These are phyloP conservation scores for Malus domestica DNA, from an alignment of 306 rosid genomes.

Conservation along the genomic window DNA sequence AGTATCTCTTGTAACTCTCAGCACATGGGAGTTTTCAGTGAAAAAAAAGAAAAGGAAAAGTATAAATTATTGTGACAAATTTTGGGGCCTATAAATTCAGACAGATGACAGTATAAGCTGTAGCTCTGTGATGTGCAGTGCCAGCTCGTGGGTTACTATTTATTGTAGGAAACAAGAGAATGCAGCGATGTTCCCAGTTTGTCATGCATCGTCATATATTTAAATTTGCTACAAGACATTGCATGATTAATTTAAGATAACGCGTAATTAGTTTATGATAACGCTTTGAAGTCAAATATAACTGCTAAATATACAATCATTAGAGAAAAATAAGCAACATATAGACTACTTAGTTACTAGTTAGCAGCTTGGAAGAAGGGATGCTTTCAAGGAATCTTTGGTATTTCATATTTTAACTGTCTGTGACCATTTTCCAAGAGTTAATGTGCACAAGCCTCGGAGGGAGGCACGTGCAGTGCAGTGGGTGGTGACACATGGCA, in stretches of 20 bases:
- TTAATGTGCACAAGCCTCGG: slow-evolving; percentile 27
- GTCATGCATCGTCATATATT: no score
- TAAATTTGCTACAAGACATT: no score
- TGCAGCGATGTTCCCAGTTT: not conserved
- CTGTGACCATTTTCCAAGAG: slow-evolving; percentile 15
- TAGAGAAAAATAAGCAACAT: no score
- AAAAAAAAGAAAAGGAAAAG: slow-evolving; percentile 10
- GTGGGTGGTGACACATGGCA: slow-evolving; percentile 21
- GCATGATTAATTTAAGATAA: no score
- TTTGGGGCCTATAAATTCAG: slow-evolving; percentile 15
- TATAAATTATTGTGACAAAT: no score
- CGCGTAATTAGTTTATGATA: no score
- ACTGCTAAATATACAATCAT: no score
- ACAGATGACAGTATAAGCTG: not conserved
- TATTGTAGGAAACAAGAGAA: not conserved
- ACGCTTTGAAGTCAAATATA: no score
- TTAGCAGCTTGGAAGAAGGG: not conserved
- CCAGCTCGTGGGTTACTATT: not conserved
- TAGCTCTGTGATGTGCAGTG: slow-evolving; percentile 3
- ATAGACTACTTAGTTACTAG: not conserved
- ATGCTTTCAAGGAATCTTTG: slow-evolving; percentile 28
- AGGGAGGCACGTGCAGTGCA: slow-evolving; percentile 65
- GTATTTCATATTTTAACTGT: slow-evolving; percentile 13
- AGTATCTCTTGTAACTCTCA: slow-evolving; percentile 12
- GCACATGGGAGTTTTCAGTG: slow-evolving; percentile 33